Evolutionary conservation across 495 filamentous ascomycete genomes (phyloP), one percentile per base, ranked within the genome.

Genomic region (Neurospora sp.): DNA sequence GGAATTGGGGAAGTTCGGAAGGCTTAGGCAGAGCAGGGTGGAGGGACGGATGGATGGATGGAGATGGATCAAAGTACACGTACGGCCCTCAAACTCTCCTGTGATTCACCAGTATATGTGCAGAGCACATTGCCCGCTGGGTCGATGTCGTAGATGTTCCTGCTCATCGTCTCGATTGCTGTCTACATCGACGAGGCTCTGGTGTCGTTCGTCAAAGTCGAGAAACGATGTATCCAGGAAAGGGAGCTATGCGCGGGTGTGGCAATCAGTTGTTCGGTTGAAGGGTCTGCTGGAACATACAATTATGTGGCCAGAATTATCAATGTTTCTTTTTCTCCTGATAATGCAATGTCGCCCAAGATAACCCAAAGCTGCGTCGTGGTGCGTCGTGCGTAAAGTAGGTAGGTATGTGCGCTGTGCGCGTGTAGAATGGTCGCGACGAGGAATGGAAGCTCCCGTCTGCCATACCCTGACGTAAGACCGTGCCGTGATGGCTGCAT

Each of bases 121-220:
- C 76, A 78, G 69, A 80, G 74, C 70, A 81, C 76, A 40, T 81
- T 77, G 70, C 81, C 81, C 74, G 81, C 79, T 72, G 81, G 77
- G 76, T 83, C 80, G 71, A 81, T 78, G 72, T 83, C 81, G 74
- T 77, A 77, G 74, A 79, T 76, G 42, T 48, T 77, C 27, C 72
- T 77, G 73, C 78, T 79, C 78, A 80, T 80, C 22, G 75, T 73
- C 53, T 61, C 12, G 53, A 61, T 61, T 27, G 48, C 22, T 72
- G 73, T 20, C 46, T 72, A 68, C 73, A 69, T 74, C 74, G 72
- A 75, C 61, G 40, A 61, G 16, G 53, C 53, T 61, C 22, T 31
- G n/a, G 12, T 16, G 11, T 53, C 5, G 72, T 40, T 4, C n/a
- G 48, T 41, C 35, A 31, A 61, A 68, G 69, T 31, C 12, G 69